A percentile compares a stretch with the other conserved stretches of the same genome.
Evolutionary conservation across 495 filamentous ascomycete genomes (phyloP).

Genomic region (Amniculicola lignicola): DNA sequence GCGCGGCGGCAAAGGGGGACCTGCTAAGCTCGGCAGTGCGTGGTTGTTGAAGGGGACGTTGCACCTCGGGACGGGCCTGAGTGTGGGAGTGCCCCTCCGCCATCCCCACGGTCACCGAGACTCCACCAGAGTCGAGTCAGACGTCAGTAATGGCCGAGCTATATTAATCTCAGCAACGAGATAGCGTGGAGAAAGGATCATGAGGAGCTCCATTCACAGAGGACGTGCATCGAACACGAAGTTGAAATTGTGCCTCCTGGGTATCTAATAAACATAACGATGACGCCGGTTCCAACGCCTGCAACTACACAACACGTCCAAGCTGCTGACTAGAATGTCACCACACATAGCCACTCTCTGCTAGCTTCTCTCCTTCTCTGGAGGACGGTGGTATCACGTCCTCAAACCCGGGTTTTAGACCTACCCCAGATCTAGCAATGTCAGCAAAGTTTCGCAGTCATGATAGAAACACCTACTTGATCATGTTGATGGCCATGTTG

Average conservation of each 20-base stretch:
- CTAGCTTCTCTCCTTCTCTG: not conserved
- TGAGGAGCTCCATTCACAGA: too few relatives aligned
- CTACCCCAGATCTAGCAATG: not conserved
- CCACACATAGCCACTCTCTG: slow-evolving; percentile 1
- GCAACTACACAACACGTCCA: too few relatives aligned
- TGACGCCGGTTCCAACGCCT: too few relatives aligned
- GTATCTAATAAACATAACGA: too few relatives aligned
- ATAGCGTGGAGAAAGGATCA: too few relatives aligned
- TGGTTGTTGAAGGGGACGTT: not conserved
- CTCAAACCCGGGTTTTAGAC: slow-evolving; percentile 8
- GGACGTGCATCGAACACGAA: too few relatives aligned
- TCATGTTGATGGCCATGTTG: slow-evolving; percentile 57
- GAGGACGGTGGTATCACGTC: not conserved
- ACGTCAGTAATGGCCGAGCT: too few relatives aligned
- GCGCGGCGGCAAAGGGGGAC: not conserved
- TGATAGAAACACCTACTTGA: slow-evolving; percentile 49
- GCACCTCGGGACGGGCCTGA: slow-evolving; percentile 21
- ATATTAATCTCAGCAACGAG: too few relatives aligned
- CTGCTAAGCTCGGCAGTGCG: slow-evolving; percentile 22
- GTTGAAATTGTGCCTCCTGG: too few relatives aligned
- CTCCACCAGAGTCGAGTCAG: too few relatives aligned
- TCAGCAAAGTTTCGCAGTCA: not conserved
- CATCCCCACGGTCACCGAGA: too few relatives aligned
- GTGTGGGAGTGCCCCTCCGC: too few relatives aligned
- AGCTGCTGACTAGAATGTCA: not conserved